phyloP scores from a whole-genome alignment of 768 basidiomycete genomes.

The Panus rudis region DNA sequence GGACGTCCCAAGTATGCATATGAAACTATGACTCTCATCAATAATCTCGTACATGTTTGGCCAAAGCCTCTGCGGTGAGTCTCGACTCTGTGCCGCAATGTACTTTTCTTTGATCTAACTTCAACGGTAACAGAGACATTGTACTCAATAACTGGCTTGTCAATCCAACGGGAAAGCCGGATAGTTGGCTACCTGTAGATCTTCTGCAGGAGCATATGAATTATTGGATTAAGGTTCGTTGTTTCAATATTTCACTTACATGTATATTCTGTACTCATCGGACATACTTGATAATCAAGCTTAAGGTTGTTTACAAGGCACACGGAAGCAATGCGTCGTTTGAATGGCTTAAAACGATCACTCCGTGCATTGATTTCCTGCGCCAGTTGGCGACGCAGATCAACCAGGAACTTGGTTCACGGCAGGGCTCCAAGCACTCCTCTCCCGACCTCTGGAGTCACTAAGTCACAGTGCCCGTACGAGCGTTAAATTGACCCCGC shows the following conservation, averaged over 20 bases:
- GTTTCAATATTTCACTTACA: neutral
- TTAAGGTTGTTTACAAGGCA: slow-evolving; percentile 22
- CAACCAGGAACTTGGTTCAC: slow-evolving; percentile 18
- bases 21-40: slow-evolving; percentile 10
- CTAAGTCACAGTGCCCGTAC: too few species aligned
- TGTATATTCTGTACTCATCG: neutral
- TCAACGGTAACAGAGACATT: slow-evolving; percentile 11
- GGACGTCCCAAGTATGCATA: slow-evolving; percentile 24
- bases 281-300: neutral
- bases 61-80: slow-evolving; percentile 10
- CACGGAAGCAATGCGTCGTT: slow-evolving; percentile 28
- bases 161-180: slow-evolving; percentile 19
- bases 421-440: slow-evolving; percentile 26
- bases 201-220: slow-evolving; percentile 29
- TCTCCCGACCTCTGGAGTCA: slow-evolving; percentile 18
- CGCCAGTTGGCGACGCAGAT: slow-evolving; percentile 20
- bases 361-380: slow-evolving; percentile 24
- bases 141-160: slow-evolving; percentile 29
- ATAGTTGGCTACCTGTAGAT: slow-evolving; percentile 23
- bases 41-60: slow-evolving; percentile 15
- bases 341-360: slow-evolving; percentile 27
- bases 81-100: neutral
- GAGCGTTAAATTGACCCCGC: too few species aligned
- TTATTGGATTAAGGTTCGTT: slow-evolving; percentile 27
- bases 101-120: neutral